These are phyloP conservation scores for Dillenia suffruticosa DNA, from an alignment of 164 flowering plant genomes.

Conservation along the genomic window DNA sequence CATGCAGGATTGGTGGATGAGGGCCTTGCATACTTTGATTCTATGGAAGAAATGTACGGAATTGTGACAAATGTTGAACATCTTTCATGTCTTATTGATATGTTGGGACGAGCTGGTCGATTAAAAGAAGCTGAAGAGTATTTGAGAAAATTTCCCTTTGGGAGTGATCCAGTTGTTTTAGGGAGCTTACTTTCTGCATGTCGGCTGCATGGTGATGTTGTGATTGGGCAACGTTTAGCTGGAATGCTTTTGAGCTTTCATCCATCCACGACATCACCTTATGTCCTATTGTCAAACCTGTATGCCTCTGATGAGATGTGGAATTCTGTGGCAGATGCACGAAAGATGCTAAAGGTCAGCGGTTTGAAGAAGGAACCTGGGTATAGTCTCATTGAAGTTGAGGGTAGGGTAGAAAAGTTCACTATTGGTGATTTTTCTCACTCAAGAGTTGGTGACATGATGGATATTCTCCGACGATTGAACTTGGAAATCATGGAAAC, in stretches of 20 bases:
- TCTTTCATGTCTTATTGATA: constrained; percentile 67
- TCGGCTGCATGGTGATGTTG: constrained; percentile 44
- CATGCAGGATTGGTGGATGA: constrained; percentile 68
- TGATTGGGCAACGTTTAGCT: constrained; percentile 46
- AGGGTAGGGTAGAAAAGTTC: constrained; percentile 51
- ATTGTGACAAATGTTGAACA: constrained; percentile 53
- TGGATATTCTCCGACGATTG: constrained; percentile 30
- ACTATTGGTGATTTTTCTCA: constrained; percentile 52
- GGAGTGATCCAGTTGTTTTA: constrained; percentile 46
- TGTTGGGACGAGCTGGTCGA: constrained; percentile 70
- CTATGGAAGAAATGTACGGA: constrained; percentile 41
- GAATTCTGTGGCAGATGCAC: constrained; percentile 53
- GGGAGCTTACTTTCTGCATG: constrained; percentile 77
- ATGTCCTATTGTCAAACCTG: constrained; percentile 60
- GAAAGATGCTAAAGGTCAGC: constrained; percentile 58
- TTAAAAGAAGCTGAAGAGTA: constrained; percentile 53
- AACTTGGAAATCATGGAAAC: constrained; percentile 25
- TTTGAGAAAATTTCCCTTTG: constrained; percentile 24
- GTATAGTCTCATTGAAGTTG: constrained; percentile 49
- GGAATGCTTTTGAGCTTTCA: constrained; percentile 33
- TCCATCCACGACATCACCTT: constrained; percentile 56
- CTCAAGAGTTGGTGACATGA: constrained; percentile 33
- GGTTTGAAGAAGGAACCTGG: constrained; percentile 63
- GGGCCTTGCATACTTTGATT: constrained; percentile 40
- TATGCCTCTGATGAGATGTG: constrained; percentile 63